Percentiles rank a stretch among this genome's conserved stretches.
Evolutionary conservation across 768 basidiomycete species (phyloP).

Genomic region (Sistotremastrum niveocremeum): DNA sequence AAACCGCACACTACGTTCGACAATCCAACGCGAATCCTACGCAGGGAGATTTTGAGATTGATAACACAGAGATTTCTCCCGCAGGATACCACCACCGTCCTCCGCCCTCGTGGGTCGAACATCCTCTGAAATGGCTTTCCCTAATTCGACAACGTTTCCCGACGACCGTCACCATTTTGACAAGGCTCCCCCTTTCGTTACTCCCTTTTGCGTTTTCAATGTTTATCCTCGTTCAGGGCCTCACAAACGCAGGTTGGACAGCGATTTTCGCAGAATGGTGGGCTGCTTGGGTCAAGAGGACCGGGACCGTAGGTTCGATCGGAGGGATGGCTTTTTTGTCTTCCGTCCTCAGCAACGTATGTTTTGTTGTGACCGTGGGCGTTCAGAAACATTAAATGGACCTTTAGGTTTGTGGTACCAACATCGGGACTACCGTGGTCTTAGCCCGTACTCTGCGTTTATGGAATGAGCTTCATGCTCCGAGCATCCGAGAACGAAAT

Average conservation of each 20-base stretch:
- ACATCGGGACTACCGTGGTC: slow-evolving; percentile 85
- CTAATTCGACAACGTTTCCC: slow-evolving; percentile 36
- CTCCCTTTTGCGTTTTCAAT: slow-evolving; percentile 89
- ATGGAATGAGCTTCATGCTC: slow-evolving; percentile 13
- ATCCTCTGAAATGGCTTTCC: slow-evolving; percentile 3
- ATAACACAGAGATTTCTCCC: not conserved
- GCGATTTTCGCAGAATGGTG: slow-evolving; percentile 65
- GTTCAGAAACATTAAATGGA: not conserved
- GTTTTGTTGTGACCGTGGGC: slow-evolving; percentile 6
- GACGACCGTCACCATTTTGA: slow-evolving; percentile 50
- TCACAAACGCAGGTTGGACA: slow-evolving; percentile 80
- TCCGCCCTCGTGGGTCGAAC: slow-evolving; percentile 3
- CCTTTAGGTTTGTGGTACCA: slow-evolving; percentile 55
- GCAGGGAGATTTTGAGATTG: slow-evolving; percentile 2
- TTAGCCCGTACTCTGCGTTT: slow-evolving; percentile 64
- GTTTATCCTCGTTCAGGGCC: slow-evolving; percentile 84
- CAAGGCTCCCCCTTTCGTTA: slow-evolving; percentile 65
- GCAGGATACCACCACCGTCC: not conserved
- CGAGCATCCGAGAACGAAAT: slow-evolving; percentile 1
- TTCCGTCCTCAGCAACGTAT: slow-evolving; percentile 52
- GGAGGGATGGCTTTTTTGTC: slow-evolving; percentile 22
- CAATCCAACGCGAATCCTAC: slow-evolving; percentile 16
- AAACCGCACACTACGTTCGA: slow-evolving; percentile 37
- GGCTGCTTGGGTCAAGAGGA: slow-evolving; percentile 26
- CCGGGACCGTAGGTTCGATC: slow-evolving; percentile 24